These are phyloP conservation scores for Mrakia frigida DNA, from an alignment of 768 basidiomycete genomes.

Conservation along the genomic window DNA sequence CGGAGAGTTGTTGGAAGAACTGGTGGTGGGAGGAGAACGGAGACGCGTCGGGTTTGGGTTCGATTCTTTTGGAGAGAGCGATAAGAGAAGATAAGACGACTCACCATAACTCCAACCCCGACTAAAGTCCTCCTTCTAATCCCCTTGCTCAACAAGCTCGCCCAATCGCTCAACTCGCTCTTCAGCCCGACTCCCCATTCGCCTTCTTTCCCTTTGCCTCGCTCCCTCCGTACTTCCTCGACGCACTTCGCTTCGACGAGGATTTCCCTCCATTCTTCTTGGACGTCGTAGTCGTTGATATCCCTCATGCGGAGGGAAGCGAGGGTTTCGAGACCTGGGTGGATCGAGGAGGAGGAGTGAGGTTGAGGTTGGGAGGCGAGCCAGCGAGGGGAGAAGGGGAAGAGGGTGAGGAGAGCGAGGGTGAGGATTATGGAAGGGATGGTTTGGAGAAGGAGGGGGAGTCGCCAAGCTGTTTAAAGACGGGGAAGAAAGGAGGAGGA, in stretches of 20 bases:
- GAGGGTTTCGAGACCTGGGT: constrained; percentile 52
- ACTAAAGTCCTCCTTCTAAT: constrained; percentile 51
- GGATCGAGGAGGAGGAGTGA: constrained; percentile 35
- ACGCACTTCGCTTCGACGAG: constrained; percentile 11
- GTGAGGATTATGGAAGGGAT: constrained; percentile 64
- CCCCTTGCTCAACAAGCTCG: constrained; percentile 40
- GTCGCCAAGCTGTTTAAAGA: constrained; percentile 59
- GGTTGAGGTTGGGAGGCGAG: constrained; percentile 55
- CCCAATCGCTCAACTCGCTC: constrained; percentile 51
- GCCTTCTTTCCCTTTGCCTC: constrained; percentile 50
- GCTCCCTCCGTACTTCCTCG: constrained; percentile 47
- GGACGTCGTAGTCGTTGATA: constrained; percentile 53
- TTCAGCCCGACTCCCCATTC: constrained; percentile 1
- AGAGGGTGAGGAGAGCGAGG: constrained; percentile 49
- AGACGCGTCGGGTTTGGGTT: not conserved
- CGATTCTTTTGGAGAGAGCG: too few relatives aligned
- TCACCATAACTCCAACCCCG: constrained; percentile 51
- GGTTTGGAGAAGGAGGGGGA: constrained; percentile 68
- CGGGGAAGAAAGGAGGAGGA: not conserved
- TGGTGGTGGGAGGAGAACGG: constrained; percentile 64
- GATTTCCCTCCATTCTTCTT: constrained; percentile 50
- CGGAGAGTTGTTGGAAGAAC: constrained; percentile 76
- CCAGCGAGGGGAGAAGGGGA: constrained; percentile 61
- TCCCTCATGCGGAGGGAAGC: constrained; percentile 54
- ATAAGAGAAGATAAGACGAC: constrained; percentile 42